phyloP scores from a whole-genome alignment of 2,329 filamentous ascomycete genomes.

The Leptographium flavum region DNA sequence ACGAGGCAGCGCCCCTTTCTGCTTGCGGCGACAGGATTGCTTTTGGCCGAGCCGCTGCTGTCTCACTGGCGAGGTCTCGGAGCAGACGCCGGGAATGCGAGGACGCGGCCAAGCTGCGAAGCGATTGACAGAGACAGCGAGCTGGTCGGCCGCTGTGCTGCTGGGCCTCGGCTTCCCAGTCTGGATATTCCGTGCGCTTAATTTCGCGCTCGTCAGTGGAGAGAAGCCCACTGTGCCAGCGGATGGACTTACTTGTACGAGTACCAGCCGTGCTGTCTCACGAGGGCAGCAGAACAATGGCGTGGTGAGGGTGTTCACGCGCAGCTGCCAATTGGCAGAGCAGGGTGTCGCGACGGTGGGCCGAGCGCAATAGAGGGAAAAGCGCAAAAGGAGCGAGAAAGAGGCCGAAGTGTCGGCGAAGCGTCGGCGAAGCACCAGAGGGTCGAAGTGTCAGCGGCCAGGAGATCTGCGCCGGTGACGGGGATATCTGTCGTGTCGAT shows the following conservation, averaged over 20 bases:
- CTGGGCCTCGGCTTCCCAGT: no score
- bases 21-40: slow-evolving; percentile 11
- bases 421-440: not conserved
- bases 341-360: slow-evolving; percentile 3
- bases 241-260: not conserved
- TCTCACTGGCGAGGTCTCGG: not conserved
- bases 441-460: no score
- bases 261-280: not conserved
- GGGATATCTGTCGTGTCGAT: no score
- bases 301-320: not conserved
- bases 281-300: not conserved
- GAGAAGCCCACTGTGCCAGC: no score
- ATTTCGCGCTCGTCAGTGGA: not conserved
- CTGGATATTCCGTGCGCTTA: no score
- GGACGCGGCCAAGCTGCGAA: no score
- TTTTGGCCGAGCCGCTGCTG: not conserved
- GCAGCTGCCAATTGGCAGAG: slow-evolving; percentile 3
- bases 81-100: no score
- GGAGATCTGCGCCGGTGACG: not conserved
- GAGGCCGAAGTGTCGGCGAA: slow-evolving; percentile 3
- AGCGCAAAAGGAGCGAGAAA: slow-evolving; percentile 6
- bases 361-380: not conserved
- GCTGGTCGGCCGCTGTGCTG: not conserved
- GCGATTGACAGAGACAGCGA: no score
- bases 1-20: slow-evolving; percentile 13